Evolutionary conservation across 768 basidiomycete species (phyloP).

Genomic region (Strobilomyces echinocephalus): DNA sequence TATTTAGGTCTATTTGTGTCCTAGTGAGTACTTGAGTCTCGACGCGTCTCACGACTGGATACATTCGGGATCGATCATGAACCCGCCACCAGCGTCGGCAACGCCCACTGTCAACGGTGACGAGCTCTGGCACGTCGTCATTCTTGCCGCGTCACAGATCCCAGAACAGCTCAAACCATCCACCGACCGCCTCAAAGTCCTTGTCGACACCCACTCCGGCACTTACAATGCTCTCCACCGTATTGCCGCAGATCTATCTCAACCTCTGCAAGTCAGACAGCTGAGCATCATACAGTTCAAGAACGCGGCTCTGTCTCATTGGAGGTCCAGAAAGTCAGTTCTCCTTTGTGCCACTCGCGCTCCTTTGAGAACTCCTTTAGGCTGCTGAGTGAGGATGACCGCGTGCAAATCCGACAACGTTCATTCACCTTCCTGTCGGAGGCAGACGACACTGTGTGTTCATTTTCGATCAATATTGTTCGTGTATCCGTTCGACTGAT

Average conservation of each 20-base stretch:
- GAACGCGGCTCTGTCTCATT: constrained; percentile 67
- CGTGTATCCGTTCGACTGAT: background rate
- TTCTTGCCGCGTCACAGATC: constrained; percentile 70
- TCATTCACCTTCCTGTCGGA: constrained; percentile 70
- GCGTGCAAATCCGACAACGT: constrained; percentile 57
- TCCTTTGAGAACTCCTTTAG: constrained; percentile 35
- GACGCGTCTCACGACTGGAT: background rate
- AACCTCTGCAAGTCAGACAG: constrained; percentile 66
- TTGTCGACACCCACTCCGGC: constrained; percentile 60
- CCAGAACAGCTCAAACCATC: constrained; percentile 44
- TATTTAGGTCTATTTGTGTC: constrained; percentile 35
- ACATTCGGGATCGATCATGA: constrained; percentile 20
- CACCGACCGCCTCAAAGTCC: constrained; percentile 58
- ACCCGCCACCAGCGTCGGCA: constrained; percentile 7
- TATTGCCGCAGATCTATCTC: constrained; percentile 57
- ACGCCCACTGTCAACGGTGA: constrained; percentile 46
- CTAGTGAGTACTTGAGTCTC: constrained; percentile 4
- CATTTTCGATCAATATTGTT: constrained; percentile 15
- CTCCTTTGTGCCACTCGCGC: background rate
- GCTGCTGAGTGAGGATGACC: constrained; percentile 64
- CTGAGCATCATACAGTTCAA: constrained; percentile 89
- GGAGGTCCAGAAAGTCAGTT: constrained; percentile 72
- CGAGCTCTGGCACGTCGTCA: constrained; percentile 64
- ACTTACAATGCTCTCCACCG: constrained; percentile 67
- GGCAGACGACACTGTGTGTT: constrained; percentile 62